Evolutionary conservation across 192 early-diverging fungal species (phyloP).

Genomic region (Chytriomyces confervae): DNA sequence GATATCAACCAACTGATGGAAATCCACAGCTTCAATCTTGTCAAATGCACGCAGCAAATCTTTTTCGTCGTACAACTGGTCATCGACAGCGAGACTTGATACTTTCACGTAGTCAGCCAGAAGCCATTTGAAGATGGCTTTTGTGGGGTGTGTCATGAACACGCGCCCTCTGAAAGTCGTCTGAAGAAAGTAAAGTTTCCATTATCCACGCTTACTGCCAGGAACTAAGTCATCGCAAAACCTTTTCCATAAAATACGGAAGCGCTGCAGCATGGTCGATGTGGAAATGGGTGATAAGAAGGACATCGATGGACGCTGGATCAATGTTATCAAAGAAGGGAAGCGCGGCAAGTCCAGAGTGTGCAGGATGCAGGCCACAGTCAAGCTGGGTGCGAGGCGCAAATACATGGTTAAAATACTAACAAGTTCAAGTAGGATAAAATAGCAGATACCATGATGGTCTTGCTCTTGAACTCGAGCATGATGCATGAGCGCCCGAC

Average conservation of each 20-base stretch:
- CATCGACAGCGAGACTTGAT: slow-evolving; percentile 75
- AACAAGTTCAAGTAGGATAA: not conserved
- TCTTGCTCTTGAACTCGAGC: slow-evolving; percentile 95
- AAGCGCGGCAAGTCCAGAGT: slow-evolving; percentile 85
- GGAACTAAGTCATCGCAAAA: slow-evolving; percentile 36
- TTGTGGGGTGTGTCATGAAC: slow-evolving; percentile 99
- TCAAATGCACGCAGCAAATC: slow-evolving; percentile 83
- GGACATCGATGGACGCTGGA: slow-evolving; percentile 82
- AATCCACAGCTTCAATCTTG: slow-evolving; percentile 93
- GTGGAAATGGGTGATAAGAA: slow-evolving; percentile 97
- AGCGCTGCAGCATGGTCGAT: slow-evolving; percentile 96
- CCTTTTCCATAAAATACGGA: slow-evolving; percentile 96
- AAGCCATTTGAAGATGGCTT: slow-evolving; percentile 97
- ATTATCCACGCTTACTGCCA: slow-evolving; percentile 12
- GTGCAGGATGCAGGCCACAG: slow-evolving; percentile 94
- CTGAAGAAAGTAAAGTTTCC: slow-evolving; percentile 50
- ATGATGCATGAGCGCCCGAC: slow-evolving; percentile 94
- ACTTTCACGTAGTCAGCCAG: slow-evolving; percentile 94
- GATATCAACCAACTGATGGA: slow-evolving; percentile 94
- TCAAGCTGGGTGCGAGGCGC: slow-evolving; percentile 70
- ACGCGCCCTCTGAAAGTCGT: slow-evolving; percentile 95
- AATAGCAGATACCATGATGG: slow-evolving; percentile 70
- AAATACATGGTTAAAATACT: not conserved
- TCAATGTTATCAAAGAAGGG: slow-evolving; percentile 97
- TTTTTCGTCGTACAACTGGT: slow-evolving; percentile 88